phyloP scores from a whole-genome alignment of 345 rosid species.

The Acer saccharum region DNA sequence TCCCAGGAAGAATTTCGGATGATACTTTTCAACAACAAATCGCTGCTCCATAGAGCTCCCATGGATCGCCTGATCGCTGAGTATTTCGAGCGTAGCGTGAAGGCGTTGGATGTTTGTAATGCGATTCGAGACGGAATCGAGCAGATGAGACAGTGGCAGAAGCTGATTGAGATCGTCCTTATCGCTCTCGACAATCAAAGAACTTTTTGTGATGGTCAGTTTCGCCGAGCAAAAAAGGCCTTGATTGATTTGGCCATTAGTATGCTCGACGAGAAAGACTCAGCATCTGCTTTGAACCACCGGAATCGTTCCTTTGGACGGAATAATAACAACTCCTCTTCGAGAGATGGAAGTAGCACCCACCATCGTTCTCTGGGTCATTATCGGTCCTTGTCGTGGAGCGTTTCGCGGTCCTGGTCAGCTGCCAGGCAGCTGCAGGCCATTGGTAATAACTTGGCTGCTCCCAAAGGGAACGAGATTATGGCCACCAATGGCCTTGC shows the following conservation, averaged over 20 bases:
- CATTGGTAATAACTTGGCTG: conserved; percentile 56
- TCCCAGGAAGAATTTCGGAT: conserved; percentile 45
- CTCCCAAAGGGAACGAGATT: conserved; percentile 62
- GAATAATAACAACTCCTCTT: conserved; percentile 14
- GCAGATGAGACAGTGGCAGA: conserved; percentile 73
- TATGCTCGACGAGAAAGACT: conserved; percentile 88
- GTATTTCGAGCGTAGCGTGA: conserved; percentile 66
- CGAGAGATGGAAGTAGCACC: conserved; percentile 39
- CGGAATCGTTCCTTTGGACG: conserved; percentile 90
- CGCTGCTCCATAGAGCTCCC: conserved; percentile 32
- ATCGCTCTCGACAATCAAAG: conserved; percentile 57
- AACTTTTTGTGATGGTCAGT: conserved; percentile 72
- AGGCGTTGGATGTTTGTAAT: conserved; percentile 87
- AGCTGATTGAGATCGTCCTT: conserved; percentile 66
- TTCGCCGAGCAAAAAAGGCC: conserved; percentile 90
- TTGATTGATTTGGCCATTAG: conserved; percentile 74
- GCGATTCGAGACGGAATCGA: conserved; percentile 86
- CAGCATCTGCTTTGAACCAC: conserved; percentile 45
- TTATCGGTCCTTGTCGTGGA: conserved; percentile 91
- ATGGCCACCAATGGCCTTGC: conserved; percentile 66
- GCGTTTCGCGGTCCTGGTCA: conserved; percentile 96
- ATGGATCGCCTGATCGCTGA: conserved; percentile 56
- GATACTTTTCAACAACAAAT: conserved; percentile 26
- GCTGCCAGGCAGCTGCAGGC: conserved; percentile 91
- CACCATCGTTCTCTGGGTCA: conserved; percentile 53